Evolutionary conservation across 371 early-diverging fungal species (phyloP), one percentile per base, ranked within the genome.

Genomic region (Lichtheimia ornata): DNA sequence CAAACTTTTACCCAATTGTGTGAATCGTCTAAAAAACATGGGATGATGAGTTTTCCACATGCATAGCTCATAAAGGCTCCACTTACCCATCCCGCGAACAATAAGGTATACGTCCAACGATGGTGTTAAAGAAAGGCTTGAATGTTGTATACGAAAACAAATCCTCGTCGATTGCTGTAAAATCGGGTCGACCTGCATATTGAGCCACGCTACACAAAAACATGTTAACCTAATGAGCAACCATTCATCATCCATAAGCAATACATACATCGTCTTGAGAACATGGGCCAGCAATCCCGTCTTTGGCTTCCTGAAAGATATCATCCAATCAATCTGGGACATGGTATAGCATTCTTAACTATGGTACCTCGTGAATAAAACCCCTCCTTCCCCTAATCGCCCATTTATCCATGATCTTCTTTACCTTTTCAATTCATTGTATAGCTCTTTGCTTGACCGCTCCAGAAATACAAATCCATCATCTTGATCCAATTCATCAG

Each of bases 401-500:
- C 3, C n/a, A 45, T 45, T 15, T 3, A 47, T 53, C n/a, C 7
- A 15, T 30, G 3, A 53, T 40, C 35, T 53, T 17, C 12, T 25
- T 40, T 13, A 28, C n/a, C n/a, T 4, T n/a, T n/a, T n/a, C n/a
- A n/a, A n/a, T n/a, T n/a, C n/a, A 35, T 28, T n/a, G 17, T 15
- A 53, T 5, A 13, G 30, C n/a, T 53, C 53, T 15, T 15, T n/a
- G 20, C 15, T 53, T 28, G 27, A 15, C 7, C 13, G n/a, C 4
- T 7, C 17, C 30, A 53, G n/a, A 1, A 14, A 15, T 15, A 30
- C n/a, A 28, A 30, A 53, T 35, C 9, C n/a, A 15, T 53, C 35
- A n/a, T 28, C 4, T n/a, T 35, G 53, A 30, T 30, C 53, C 15
- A 53, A n/a, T 30, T 53, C 53, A 30, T 53, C 53, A 25, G n/a